Evolutionary conservation across 1,139 yeast genomes (phyloP), one percentile per base, ranked within the genome.

Genomic region (Yamadazyma aaseri): DNA sequence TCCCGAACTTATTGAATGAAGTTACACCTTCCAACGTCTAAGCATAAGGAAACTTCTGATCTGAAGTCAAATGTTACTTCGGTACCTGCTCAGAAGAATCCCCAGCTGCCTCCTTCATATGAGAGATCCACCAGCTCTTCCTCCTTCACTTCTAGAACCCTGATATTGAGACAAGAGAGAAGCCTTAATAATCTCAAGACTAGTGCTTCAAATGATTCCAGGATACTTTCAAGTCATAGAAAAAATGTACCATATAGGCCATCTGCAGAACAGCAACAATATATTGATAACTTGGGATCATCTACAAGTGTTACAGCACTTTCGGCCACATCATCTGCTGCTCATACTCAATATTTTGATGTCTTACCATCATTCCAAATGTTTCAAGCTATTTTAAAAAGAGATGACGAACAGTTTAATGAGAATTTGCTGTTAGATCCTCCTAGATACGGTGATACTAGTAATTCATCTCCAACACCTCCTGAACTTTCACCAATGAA

Each of bases 331-430:
- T 39, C 56, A 1, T 56, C 70, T 2, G 49, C 58, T 24, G 50
- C 68, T 2, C 69, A 63, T 26, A 68, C 73, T 0, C 73, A 68
- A 38, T 69, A 67, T 45, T 70, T 69, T 44, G 83, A 79, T 47
- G 69, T 79, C 3, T 53, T 79, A 29, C 85, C 85, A 1, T 76
- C 83, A 2, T 79, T 79, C 49, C 82, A 77, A 45, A 76, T 79
- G 81, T 77, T 73, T 45, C 79, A 73, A 44, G 66, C 76, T 17
- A 65, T 79, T 38, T 61, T 78, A 39, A 72, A 71, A 38, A 49
- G 81, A 36, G 71, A 69, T 41, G 71, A 66, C 37, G 47, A 49
- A 24, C 75, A 71, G 44, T 70, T 70, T 38, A 54, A 50, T 34
- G 76, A 70, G 40, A 60, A 65, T 37, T 50, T 62, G 15, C 46